Conservation (phyloP, 495 filamentous ascomycete genomes). For the Neurospora sp. region DNA sequence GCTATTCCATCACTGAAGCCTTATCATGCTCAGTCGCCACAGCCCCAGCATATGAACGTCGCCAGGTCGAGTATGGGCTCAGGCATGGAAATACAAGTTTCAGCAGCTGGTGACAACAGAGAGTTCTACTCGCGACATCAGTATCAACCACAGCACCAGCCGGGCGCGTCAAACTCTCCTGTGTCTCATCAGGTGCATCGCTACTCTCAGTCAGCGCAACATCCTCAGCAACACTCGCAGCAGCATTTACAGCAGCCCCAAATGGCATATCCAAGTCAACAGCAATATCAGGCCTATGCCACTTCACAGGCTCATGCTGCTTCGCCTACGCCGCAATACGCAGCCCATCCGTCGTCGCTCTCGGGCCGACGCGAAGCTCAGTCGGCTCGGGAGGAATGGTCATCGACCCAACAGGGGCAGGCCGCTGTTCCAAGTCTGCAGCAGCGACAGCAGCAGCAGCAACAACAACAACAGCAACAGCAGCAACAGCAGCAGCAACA, state of each 20-base stretch:
- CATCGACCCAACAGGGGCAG: slow-evolving; percentile 6
- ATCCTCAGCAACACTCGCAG: neutral
- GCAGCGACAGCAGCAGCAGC: slow-evolving; percentile 14
- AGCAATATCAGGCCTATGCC: slow-evolving; percentile 7
- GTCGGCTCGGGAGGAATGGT: slow-evolving; percentile 12
- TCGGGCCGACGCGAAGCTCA: slow-evolving; percentile 9
- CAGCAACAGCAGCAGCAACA: slow-evolving; percentile 15
- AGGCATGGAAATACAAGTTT: slow-evolving; percentile 20
- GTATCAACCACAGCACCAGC: slow-evolving; percentile 23
- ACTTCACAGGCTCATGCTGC: slow-evolving; percentile 12
- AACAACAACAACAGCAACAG: slow-evolving; percentile 10
- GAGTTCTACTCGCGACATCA: slow-evolving; percentile 34
- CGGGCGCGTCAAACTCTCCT: slow-evolving; percentile 27
- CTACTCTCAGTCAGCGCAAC: slow-evolving; percentile 26
- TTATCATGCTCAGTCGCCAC: slow-evolving; percentile 33
- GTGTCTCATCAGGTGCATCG: slow-evolving; percentile 32
- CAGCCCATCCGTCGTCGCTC: slow-evolving; percentile 13
- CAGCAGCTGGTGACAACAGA: slow-evolving; percentile 16
- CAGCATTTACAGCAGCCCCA: slow-evolving; percentile 7
- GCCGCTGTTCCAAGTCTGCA: slow-evolving; percentile 6
- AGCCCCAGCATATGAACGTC: slow-evolving; percentile 25
- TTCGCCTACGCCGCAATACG: slow-evolving; percentile 20
- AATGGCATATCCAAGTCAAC: slow-evolving; percentile 10
- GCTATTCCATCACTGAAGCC: slow-evolving; percentile 41
- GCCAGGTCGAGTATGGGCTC: slow-evolving; percentile 24